Evolutionary conservation across 805 yeast genomes (phyloP).

Genomic region (Candida loeiensis): DNA sequence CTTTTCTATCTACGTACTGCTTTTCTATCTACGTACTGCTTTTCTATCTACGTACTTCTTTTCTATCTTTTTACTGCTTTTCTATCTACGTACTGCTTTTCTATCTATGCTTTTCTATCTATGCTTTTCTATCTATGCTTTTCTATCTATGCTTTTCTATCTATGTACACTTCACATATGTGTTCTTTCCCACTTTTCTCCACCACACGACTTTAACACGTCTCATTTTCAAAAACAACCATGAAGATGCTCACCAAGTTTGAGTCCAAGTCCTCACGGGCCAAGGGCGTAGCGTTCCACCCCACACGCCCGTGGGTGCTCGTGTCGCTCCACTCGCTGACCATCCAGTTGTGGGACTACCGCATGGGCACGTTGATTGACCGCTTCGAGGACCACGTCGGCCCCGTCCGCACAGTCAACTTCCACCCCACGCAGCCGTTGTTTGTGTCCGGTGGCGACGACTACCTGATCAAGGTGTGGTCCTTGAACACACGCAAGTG

Average conservation of each 20-base stretch:
- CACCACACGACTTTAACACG: constrained; percentile 8
- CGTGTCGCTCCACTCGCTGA: constrained; percentile 93
- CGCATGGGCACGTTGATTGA: constrained; percentile 98
- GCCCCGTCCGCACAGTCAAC: constrained; percentile 93
- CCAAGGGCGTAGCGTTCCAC: constrained; percentile 96
- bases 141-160: too few relatives aligned
- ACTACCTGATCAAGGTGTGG: constrained; percentile 94
- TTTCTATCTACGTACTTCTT: too few relatives aligned
- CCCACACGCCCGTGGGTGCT: constrained; percentile 95
- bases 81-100: too few relatives aligned
- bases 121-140: too few relatives aligned
- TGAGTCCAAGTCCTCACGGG: constrained; percentile 96
- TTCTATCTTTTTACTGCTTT: too few relatives aligned
- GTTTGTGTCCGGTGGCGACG: constrained; percentile 97
- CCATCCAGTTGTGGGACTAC: constrained; percentile 99
- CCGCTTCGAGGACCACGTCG: constrained; percentile 96
- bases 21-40: too few relatives aligned
- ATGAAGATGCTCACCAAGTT: constrained; percentile 52
- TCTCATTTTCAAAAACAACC: constrained; percentile 10
- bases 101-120: too few relatives aligned
- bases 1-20: too few relatives aligned
- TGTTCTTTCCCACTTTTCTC: too few relatives aligned
- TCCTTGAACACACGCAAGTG: constrained; percentile 87
- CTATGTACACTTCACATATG: too few relatives aligned
- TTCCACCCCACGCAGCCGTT: constrained; percentile 98